Conservation (phyloP, 805 yeast genomes). For the Sugiyamaella valdiviana region DNA sequence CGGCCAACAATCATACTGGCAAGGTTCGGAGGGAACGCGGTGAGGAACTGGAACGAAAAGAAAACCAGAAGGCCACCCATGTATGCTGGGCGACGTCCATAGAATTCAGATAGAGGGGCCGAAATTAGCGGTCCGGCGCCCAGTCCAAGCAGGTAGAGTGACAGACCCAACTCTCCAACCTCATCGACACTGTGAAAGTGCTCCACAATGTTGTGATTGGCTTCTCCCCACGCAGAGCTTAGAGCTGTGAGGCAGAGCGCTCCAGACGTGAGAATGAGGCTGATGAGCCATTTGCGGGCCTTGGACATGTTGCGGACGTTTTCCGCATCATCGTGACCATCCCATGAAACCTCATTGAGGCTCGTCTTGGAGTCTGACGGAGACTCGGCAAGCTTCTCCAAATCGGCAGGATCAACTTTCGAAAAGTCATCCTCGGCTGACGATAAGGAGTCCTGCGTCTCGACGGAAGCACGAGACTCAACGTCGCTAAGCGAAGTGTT, state of each 20-base stretch:
- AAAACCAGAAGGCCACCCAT: conserved; percentile 44
- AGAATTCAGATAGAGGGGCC: conserved; percentile 43
- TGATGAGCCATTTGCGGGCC: conserved; percentile 36
- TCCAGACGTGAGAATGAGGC: conserved; percentile 24
- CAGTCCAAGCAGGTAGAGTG: conserved; percentile 52
- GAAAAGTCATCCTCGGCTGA: background rate
- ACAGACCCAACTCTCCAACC: conserved; percentile 35
- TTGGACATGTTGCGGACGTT: conserved; percentile 34
- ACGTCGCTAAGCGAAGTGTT: too few relatives aligned
- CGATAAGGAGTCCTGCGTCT: too few relatives aligned
- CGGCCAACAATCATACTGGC: conserved; percentile 48
- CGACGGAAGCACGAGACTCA: too few relatives aligned
- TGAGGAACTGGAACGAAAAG: conserved; percentile 44
- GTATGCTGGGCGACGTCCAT: conserved; percentile 37
- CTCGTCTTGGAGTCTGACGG: conserved; percentile 30
- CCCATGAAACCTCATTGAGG: conserved; percentile 16
- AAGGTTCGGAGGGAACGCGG: conserved; percentile 37
- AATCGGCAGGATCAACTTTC: too few relatives aligned
- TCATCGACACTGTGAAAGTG: conserved; percentile 27
- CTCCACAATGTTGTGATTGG: conserved; percentile 35
- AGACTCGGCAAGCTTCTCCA: background rate
- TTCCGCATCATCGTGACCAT: conserved; percentile 29
- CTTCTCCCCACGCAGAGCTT: conserved; percentile 45
- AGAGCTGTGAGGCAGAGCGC: conserved; percentile 36
- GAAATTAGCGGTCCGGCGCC: conserved; percentile 58